Conservation (phyloP, 352 stramenopile genomes). For the Phytophthora pistaciae region DNA sequence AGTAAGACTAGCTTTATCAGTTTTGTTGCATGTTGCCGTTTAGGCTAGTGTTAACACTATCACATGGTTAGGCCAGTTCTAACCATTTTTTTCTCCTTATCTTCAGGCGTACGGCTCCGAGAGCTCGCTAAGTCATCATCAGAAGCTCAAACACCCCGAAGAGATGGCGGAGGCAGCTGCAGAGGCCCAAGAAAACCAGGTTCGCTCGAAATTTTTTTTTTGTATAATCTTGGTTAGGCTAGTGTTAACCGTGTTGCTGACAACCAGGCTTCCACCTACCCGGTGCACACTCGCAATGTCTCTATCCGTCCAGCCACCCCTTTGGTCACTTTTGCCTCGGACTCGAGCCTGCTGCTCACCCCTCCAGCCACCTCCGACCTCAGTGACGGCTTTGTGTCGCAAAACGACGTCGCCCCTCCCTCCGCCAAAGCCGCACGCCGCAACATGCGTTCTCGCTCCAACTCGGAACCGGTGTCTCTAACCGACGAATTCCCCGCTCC, state of each 20-base stretch:
- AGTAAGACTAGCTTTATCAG: constrained; percentile 34
- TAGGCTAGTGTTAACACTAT: constrained; percentile 3
- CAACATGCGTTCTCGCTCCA: constrained; percentile 69
- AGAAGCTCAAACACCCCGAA: constrained; percentile 78
- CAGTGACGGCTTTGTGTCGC: background rate
- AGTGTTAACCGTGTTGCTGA: background rate
- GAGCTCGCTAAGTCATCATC: constrained; percentile 82
- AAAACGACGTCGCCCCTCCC: constrained; percentile 22
- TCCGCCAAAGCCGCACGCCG: constrained; percentile 40
- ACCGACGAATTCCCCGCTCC: constrained; percentile 2
- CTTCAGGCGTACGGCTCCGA: constrained; percentile 80
- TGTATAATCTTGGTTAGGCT: background rate
- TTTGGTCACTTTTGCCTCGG: constrained; percentile 28
- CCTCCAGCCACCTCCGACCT: background rate
- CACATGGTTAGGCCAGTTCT: constrained; percentile 5
- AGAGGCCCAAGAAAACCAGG: constrained; percentile 42
- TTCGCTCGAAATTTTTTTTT: constrained; percentile 17
- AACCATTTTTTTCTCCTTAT: background rate
- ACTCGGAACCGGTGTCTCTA: constrained; percentile 72
- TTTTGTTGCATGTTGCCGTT: constrained; percentile 9
- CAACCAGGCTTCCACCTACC: constrained; percentile 50
- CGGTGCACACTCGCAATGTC: constrained; percentile 61
- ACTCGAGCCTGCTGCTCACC: constrained; percentile 10
- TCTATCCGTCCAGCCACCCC: constrained; percentile 67
- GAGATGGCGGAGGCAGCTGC: constrained; percentile 38